Evolutionary conservation across 2,329 filamentous ascomycete genomes (phyloP), one percentile per base, ranked within the genome.

Genomic region (Scedosporium apiospermum): DNA sequence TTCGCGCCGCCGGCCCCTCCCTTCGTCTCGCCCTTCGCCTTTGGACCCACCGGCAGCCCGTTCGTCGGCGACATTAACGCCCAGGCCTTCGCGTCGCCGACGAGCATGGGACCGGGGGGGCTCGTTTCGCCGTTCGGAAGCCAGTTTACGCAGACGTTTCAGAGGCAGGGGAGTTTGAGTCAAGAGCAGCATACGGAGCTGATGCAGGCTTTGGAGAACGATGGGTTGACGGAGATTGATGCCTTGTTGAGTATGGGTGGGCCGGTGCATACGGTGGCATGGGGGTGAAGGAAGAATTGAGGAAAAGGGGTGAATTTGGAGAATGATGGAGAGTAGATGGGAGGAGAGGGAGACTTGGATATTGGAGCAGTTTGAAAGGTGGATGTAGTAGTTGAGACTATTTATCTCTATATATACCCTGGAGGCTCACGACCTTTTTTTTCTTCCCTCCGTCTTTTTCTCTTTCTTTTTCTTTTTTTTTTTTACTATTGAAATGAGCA

Each of bases 121-220:
- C 59, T 61, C 9, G 41, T 44, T 34, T 61, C 60, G 27, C 60
- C 60, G 9, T 61, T 61, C 34, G 60, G 60, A 0, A 51, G 30
- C n/a, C 27, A 42, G 18, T 61, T 61, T 23, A 59, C 26, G 18
- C 21, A 26, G 12, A 21, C 21, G 44, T 61, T 21, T 41, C 49
- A 83, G 70, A 82, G 80, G 64, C 85, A 85, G 68, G 91, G 86
- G 66, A 89, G 82, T 64, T 77, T 96, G 38, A 93, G 87, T 64
- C 88, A 92, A 66, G 84, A 91, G 69, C 90, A 96, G 73, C 91
- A 95, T 74, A 76, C 88, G 65, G 90, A 96, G 76, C 78, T 96
- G 44, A 91, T 96, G 88, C 85, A 87, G 62, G 86, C 87, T 58
- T 80, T 96, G 41, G 89, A 95, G 72, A 89, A 78, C 67, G 83